Evolutionary conservation across 139 green algal species (phyloP), one percentile per base, ranked within the genome.

Genomic region (Diplosphaera chodatii): DNA sequence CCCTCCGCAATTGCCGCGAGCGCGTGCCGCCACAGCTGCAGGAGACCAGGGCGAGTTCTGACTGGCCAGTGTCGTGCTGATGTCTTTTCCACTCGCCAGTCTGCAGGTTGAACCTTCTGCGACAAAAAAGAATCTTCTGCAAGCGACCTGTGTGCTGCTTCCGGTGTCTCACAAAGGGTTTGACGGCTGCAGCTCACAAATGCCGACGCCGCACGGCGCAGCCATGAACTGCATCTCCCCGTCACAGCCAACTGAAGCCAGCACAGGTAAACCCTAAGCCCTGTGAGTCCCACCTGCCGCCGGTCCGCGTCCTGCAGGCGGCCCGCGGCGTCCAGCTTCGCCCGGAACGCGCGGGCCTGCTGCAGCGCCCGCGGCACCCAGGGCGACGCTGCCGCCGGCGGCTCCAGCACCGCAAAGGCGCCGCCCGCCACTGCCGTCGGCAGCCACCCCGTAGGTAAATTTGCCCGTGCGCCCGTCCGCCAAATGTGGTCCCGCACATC

Each of bases 391-490:
- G 29, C 48, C 1, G 40, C 56, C n/a, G 76, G 76, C 1, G 76
- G 76, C 70, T 81, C 76, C 67, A 74, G 66, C 27, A 77, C 30
- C 18, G 70, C 63, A 59, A 77, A 81, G 67, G 72, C 69, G 40
- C 64, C 40, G 40, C 73, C 76, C 10, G 76, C 66, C 15, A 81
- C 56, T 8, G 66, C 62, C 28, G 69, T 71, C 21, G 67, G 71
- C 32, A 81, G 22, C 76, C 71, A 77, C 25, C 67, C 40, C 27
- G 74, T 69, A 8, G 66, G 71, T 67, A 81, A 41, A n/a, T 77
- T 77, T n/a, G 71, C 40, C 16, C 76, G 62, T 0, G 76, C 76
- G 8, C 67, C 76, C 27, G 71, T 55, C 5, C 70, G 59, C 34
- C 77, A 48, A 21, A 77, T 67, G 25, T 72, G 34, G 23, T 74